Evolutionary conservation across 1,284 basidiomycete species (phyloP), one percentile per base, ranked within the genome.

Genomic region (Hymenochaete sp.): DNA sequence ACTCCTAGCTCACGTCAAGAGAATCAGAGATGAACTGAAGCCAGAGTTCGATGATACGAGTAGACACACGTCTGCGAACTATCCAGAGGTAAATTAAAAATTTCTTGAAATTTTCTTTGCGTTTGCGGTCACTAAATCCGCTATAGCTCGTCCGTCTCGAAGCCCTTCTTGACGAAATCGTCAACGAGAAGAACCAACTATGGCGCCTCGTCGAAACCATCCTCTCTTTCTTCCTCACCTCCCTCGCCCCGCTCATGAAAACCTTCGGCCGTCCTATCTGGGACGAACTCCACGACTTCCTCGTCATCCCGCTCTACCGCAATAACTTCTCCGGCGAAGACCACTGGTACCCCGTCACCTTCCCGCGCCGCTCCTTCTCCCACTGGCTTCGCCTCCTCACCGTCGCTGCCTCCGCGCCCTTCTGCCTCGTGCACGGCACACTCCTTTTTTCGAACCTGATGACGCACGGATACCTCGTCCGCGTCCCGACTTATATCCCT

Each of bases 251-350:
- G 0, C 75, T 86, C 56, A 86, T 83, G 82, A 68, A 83, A 48
- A 81, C 71, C 29, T 84, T 86, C 49, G 82, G 82, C 38, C 84
- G 81, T 53, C 72, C 75, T 10, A 83, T 87, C 45, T 80, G 82
- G 32, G 72, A 82, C 56, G 83, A 86, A 54, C 67, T 83, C 31
- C 77, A 79, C 44, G 81, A 84, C 53, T 85, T 86, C 58, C 72
- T 86, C 51, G 81, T 85, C 54, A 75, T 87, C 50, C 83, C 83
- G 7, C 71, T 82, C 55, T 86, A 86, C 55, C 73, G 84, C 33
- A 83, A 86, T 58, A 82, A 85, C 55, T 86, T 85, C 57, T 85
- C 82, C 0, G 82, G 82, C 31, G 80, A 83, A 63, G 48, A 74
- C 29, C 79, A 82, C 53, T 68, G 77, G 55, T 85, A 84, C 56